Percentiles rank a stretch among this genome's conserved stretches.
phyloP scores from a whole-genome alignment of 345 rosid species.

The Citrus cavaleriei region DNA sequence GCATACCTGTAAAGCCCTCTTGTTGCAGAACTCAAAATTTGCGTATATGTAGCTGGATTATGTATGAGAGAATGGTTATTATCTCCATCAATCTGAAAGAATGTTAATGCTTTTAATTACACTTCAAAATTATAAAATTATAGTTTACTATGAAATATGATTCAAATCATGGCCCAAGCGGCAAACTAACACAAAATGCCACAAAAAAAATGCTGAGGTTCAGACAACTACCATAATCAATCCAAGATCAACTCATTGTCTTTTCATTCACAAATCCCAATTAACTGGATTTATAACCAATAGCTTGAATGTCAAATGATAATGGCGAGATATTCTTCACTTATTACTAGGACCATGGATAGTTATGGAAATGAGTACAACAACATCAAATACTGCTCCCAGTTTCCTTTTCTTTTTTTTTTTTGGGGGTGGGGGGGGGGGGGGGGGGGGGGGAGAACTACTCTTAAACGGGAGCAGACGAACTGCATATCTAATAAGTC shows the following conservation, averaged over 20 bases:
- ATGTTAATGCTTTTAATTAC: constrained; percentile 5
- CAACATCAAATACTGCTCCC: background rate
- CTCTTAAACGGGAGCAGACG: background rate
- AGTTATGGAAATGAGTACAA: background rate
- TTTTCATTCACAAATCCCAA: background rate
- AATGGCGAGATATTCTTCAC: background rate
- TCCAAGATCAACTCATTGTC: background rate
- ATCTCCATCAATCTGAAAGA: constrained; percentile 67
- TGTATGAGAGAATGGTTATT: constrained; percentile 46
- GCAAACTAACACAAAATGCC: background rate
- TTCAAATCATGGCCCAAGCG: background rate
- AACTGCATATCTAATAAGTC: background rate
- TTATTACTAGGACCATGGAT: background rate
- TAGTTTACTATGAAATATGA: background rate
- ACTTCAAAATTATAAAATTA: background rate
- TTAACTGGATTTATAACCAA: background rate
- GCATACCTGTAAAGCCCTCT: constrained; percentile 83
- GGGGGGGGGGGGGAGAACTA: background rate
- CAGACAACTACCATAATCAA: background rate
- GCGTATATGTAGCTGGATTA: constrained; percentile 68
- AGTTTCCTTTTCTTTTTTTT: too few relatives aligned
- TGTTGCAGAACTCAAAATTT: constrained; percentile 59
- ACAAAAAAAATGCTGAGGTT: background rate
- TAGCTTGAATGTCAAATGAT: background rate
- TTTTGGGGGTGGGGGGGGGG: too few relatives aligned